Base-by-base conservation (phyloP, 1,284 basidiomycete genomes). In the Melampsora larici-populina region DNA sequence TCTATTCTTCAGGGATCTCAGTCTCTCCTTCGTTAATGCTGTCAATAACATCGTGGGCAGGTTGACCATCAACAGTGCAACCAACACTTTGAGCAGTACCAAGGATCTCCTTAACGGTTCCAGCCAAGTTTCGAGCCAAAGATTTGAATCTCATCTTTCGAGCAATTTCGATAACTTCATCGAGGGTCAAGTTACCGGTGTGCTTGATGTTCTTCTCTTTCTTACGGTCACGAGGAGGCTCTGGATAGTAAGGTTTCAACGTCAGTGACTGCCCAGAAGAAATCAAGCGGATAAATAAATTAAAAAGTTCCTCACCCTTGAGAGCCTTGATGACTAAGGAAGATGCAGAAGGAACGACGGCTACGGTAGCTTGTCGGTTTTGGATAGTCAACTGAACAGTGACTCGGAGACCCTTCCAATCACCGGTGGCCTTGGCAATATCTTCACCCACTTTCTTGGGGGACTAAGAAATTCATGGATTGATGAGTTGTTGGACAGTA, bases 141-240 rank as follows among this genome's bases (percentile, higher is more conserved):
- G 95, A 98, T 87, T 98, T 98, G 87, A 87, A 88, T 85, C 90
- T 91, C 95, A 99, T 97, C 82, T 91, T 97, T 85, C 97, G 92
- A 83, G 94, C 94, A 85, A 96, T 95, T 80, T 96, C 91, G 84
- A 94, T 87, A 84, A 99, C 94, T 87, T 97, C 92, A 84, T 98
- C 96, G 79, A 99, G 88, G 79, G 94, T 85, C 82, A 99, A 89
- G 88, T 98, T 99, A 80, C 97, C 97, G 79, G 87, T 87, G 89
- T 99, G 97, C 86, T 94, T 95, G 87, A 98, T 96, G 89, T 99
- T 99, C 89, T 99, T 99, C 89, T 98, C 94, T 90, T 99, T 99
- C 88, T 99, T 99, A 83, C 97, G 91, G 88, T 99, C 96, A 85
- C 96, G 94, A 83, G 94, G 94, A 81, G 96, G 96, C 88, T 99